Evolutionary conservation across 176 grass and related monocot species (phyloP), one percentile per base, ranked within the genome.

Genomic region (Triticum aestivum): DNA sequence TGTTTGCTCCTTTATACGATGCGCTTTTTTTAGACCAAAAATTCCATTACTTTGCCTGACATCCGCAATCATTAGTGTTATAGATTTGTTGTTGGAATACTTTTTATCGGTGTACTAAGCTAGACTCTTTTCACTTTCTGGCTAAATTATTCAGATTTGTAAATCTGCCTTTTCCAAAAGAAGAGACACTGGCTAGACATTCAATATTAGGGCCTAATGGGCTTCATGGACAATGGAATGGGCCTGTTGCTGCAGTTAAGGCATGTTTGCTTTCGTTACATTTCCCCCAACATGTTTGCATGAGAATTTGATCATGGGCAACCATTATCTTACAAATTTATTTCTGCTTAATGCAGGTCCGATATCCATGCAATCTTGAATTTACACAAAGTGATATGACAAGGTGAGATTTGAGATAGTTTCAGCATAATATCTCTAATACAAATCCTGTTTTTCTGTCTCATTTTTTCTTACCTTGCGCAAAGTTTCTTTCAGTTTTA

Each of bases 201-300:
- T 94, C 97, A 61, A 99, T 99, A 94, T 93, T 99, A 87, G 97
- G 97, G 67, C 90, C 94, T 79, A 96, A 99, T 85, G 97, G 97
- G 67, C 92, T 99, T 63, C 87, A 87, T 47, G 89, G 90, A 66
- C 85, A 89, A 83, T 91, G 90, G 92, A 88, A 63, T 80, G 87
- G 79, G 64, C 94, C 92, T 69, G 85, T 94, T 86, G 79, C 92
- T 90, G 90, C 77, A 89, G 90, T 94, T 77, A 99, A 88, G 94
- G 97, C 94, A 96, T 87, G 83, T 65, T 74, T 69, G 32, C 85
- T 80, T 80, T 80, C 23, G 45, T 90, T 76, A 71, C 77, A 68
- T 63, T 61, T 32, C 6, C 84, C 27, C 27, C 62, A 45, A 80
- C 83, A 69, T 59, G 35, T 56, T 87, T 82, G 11, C 17, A 75